Evolutionary conservation across 495 filamentous ascomycete species (phyloP), one percentile per base, ranked within the genome.

Genomic region (Acidomyces sp.): DNA sequence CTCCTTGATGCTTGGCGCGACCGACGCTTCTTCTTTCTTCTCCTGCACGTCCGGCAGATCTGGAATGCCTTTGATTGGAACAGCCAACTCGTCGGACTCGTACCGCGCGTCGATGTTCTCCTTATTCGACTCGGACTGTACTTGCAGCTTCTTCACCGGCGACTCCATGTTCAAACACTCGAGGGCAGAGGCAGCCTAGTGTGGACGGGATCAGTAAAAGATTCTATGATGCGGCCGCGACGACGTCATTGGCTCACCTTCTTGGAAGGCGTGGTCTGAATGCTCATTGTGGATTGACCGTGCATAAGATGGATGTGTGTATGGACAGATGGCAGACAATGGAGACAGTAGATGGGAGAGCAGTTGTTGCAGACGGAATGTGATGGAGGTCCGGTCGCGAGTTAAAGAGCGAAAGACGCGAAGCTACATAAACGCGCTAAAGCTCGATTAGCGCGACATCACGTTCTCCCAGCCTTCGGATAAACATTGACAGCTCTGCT

Each of bases 151-250:
- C 82, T 93, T 93, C 38, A 75, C 67, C 23, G 86, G 85, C 0
- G 85, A 90, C 48, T 93, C 83, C 81, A 97, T 92, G 65, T 87
- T 92, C 52, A 96, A 67, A 50, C 74, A 77, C 64, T 88, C 49
- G 21, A 53, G 37, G 24, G 21, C 34, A 13, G 53, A 41, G 6
- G 53, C 45, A 22, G 49, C 49, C 49, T 55, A 16, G 22, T 3
- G 16, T 1, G 24, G 29, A n/a, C 25, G 4, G 11, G 27, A 36
- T 44, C 30, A 45, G 41, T 18, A 2, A n/a, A 24, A 15, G n/a
- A 12, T 37, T 38, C 12, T 10, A 5, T 16, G 12, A 11, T 23
- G 30, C 28, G 34, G 38, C 15, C 37, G 37, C 27, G 45, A 24
- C 20, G 22, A 22, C 28, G 46, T 45, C 34, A 43, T 49, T 7